Conservation (phyloP, 371 early-diverging fungal species). For the Dichotomocladium elegans region DNA sequence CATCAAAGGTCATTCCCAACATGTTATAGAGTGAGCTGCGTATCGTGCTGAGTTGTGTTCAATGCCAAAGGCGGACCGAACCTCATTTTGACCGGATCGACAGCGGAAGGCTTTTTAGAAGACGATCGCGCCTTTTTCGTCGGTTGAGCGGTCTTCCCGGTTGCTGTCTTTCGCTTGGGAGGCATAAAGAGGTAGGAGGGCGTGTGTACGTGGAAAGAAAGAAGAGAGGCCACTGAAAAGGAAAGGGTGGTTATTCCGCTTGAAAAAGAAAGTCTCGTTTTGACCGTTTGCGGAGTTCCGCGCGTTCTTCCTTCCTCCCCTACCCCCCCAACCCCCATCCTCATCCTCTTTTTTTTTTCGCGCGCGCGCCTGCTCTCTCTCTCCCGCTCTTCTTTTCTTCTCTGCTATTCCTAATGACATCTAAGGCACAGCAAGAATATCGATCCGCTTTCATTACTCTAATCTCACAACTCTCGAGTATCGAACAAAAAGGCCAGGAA, state of each 20-base stretch:
- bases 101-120: too few species aligned
- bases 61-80: too few species aligned
- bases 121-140: too few species aligned
- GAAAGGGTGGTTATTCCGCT: too few species aligned
- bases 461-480: constrained; percentile 38
- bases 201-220: neutral
- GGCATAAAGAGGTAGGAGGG: constrained; percentile 10
- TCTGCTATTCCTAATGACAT: constrained; percentile 20
- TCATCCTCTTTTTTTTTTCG: neutral
- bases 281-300: neutral
- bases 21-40: too few species aligned
- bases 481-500: constrained; percentile 40
- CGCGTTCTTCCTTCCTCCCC: neutral
- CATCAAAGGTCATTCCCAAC: too few species aligned
- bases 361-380: neutral
- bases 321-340: too few species aligned
- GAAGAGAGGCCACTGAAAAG: neutral
- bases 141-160: too few species aligned
- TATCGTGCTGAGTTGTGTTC: too few species aligned
- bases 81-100: too few species aligned
- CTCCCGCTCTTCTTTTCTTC: neutral
- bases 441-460: constrained; percentile 36
- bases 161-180: constrained; percentile 19
- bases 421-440: constrained; percentile 49
- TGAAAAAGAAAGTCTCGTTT: neutral